These are phyloP conservation scores for Luffa aegyptiaca DNA, from an alignment of 306 rosid genomes.

Conservation along the genomic window DNA sequence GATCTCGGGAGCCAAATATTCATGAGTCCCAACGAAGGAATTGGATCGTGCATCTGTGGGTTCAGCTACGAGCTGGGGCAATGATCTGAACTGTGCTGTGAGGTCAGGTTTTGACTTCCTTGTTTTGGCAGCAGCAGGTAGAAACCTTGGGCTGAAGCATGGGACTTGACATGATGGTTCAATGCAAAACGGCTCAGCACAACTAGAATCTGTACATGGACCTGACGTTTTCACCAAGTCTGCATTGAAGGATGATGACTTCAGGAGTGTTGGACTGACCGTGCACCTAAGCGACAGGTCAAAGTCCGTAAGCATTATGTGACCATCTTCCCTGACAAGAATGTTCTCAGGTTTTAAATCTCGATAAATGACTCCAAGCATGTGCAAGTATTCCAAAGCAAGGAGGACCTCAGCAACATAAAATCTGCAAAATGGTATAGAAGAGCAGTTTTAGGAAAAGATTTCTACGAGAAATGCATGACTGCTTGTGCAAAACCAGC, in stretches of 20 bases:
- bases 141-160: conserved; percentile 66
- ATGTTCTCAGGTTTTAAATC: conserved; percentile 74
- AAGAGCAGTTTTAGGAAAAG: neutral
- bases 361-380: conserved; percentile 73
- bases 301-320: conserved; percentile 76
- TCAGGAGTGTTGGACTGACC: conserved; percentile 53
- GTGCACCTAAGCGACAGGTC: conserved; percentile 62
- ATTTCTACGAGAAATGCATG: neutral
- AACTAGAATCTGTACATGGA: conserved; percentile 46
- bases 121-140: conserved; percentile 51
- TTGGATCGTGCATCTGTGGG: conserved; percentile 68
- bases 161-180: conserved; percentile 64
- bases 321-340: conserved; percentile 74
- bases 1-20: conserved; percentile 69
- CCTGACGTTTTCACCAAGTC: conserved; percentile 54
- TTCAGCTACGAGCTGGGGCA: conserved; percentile 72
- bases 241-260: conserved; percentile 28
- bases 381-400: conserved; percentile 75
- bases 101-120: conserved; percentile 46
- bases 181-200: conserved; percentile 61
- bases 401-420: conserved; percentile 77
- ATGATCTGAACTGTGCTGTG: conserved; percentile 38
- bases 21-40: conserved; percentile 73
- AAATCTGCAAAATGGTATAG: conserved; percentile 30
- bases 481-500: neutral